These are phyloP conservation scores for Solanum clarkiae DNA, from an alignment of 257 asterid species.

Conservation along the genomic window DNA sequence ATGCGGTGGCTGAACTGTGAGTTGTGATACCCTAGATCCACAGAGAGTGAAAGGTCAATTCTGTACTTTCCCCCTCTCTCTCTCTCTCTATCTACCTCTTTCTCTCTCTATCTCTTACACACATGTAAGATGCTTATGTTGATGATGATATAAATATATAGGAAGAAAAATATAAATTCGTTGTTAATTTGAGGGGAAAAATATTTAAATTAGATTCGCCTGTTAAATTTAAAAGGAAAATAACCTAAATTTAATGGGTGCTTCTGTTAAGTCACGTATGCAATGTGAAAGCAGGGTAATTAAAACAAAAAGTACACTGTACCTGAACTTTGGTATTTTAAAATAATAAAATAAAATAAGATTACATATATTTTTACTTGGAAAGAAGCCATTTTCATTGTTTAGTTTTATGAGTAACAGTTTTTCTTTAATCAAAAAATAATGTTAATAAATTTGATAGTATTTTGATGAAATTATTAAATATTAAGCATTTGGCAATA, in stretches of 20 bases:
- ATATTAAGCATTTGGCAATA: not conserved
- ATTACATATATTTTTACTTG: not conserved
- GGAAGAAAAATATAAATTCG: not conserved
- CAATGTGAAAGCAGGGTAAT: not conserved
- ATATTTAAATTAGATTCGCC: not conserved
- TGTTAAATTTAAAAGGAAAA: not conserved
- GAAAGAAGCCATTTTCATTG: not conserved
- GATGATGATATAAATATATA: not conserved
- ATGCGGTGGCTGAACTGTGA: constrained; percentile 1
- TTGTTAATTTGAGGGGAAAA: not conserved
- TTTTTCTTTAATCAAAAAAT: not conserved
- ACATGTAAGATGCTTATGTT: not conserved
- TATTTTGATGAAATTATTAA: not conserved
- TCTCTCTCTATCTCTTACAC: not conserved
- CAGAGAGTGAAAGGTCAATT: constrained; percentile 8
- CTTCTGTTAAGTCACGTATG: not conserved
- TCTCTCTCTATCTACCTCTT: not conserved
- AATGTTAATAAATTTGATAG: not conserved
- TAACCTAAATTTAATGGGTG: not conserved
- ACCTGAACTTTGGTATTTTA: not conserved
- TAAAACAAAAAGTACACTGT: not conserved
- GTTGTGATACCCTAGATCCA: constrained; percentile 58
- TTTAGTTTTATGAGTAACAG: too few relatives aligned
- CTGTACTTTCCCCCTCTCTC: not conserved
- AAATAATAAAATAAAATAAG: not conserved